These are phyloP conservation scores for Phtheirospermum japonicum DNA, from an alignment of 257 asterid species.

Conservation along the genomic window DNA sequence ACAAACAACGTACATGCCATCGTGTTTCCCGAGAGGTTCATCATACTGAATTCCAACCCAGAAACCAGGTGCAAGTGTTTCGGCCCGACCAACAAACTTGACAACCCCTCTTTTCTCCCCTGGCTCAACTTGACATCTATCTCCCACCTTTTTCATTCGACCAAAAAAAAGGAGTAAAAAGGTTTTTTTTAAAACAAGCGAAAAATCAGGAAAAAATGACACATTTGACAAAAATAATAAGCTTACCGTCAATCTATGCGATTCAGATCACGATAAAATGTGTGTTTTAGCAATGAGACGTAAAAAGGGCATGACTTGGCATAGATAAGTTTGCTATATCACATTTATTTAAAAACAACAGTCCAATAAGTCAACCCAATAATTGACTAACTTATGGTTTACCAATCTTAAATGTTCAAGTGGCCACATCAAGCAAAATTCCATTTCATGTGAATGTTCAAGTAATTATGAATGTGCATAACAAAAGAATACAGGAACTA, in stretches of 20 bases:
- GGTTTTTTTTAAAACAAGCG: not conserved
- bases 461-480: not conserved
- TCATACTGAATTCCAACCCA: constrained; percentile 94
- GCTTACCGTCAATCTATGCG: too few species aligned
- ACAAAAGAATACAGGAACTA: too few species aligned
- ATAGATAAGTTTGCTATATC: not conserved
- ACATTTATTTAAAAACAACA: too few species aligned
- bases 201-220: not conserved
- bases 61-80: constrained; percentile 82
- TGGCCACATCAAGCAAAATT: not conserved
- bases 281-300: not conserved
- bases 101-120: constrained; percentile 86
- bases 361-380: not conserved
- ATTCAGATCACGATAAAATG: not conserved
- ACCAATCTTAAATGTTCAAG: not conserved
- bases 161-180: not conserved
- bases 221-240: not conserved
- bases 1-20: constrained; percentile 93
- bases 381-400: not conserved
- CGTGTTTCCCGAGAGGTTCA: constrained; percentile 93
- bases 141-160: constrained; percentile 56
- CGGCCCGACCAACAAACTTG: constrained; percentile 84
- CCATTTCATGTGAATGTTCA: not conserved
- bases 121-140: constrained; percentile 88
- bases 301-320: constrained; percentile 3